These are phyloP conservation scores for Phaffomyces thermotolerans DNA, from an alignment of 805 yeast genomes.

Conservation along the genomic window DNA sequence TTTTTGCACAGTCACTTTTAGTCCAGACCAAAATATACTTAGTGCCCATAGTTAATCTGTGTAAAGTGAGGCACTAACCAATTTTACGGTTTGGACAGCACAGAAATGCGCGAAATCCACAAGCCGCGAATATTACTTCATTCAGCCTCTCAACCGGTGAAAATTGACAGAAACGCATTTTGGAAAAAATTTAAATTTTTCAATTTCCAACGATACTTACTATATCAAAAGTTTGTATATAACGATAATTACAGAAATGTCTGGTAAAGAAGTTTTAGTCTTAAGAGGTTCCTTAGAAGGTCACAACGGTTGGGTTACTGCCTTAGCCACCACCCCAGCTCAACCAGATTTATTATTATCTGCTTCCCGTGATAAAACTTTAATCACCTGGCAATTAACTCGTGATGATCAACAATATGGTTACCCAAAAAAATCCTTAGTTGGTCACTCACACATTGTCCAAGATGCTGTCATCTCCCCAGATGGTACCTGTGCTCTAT, in stretches of 20 bases:
- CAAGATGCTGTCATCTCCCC: slow-evolving; percentile 96
- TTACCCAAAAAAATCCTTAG: slow-evolving; percentile 94
- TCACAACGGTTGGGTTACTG: slow-evolving; percentile 96
- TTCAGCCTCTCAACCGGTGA: neutral
- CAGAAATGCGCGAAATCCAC: neutral
- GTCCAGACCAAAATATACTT: slow-evolving; percentile 15
- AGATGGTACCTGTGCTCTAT: slow-evolving; percentile 95
- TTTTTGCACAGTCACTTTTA: slow-evolving; percentile 13
- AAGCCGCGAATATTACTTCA: too few relatives aligned
- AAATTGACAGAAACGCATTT: slow-evolving; percentile 4
- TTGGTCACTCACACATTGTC: slow-evolving; percentile 98
- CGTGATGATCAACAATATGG: slow-evolving; percentile 97
- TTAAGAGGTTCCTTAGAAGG: slow-evolving; percentile 99
- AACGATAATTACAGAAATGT: slow-evolving; percentile 36
- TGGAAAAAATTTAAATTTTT: neutral
- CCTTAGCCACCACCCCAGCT: slow-evolving; percentile 95
- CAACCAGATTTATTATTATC: slow-evolving; percentile 97
- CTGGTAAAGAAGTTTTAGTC: slow-evolving; percentile 93
- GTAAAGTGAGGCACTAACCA: slow-evolving; percentile 22
- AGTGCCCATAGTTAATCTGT: slow-evolving; percentile 14
- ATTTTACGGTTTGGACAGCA: slow-evolving; percentile 6
- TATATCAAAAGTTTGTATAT: neutral
- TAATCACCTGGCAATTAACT: slow-evolving; percentile 95
- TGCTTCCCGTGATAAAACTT: slow-evolving; percentile 97
- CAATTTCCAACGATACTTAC: neutral